Conservation (phyloP, 1,139 yeast species). For the Pichia sp. region DNA sequence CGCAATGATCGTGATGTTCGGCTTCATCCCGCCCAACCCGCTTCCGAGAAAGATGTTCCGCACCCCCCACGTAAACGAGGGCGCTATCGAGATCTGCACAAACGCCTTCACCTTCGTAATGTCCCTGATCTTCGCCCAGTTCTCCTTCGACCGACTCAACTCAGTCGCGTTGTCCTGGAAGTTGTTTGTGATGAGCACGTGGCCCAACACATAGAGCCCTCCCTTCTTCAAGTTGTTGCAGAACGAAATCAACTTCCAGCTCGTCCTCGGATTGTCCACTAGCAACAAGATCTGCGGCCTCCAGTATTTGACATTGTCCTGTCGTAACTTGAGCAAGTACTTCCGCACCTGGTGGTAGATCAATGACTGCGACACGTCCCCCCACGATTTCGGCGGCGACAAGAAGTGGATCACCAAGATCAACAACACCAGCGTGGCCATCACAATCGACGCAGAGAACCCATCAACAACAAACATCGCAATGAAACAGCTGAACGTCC, state of each 20-base stretch:
- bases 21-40: slow-evolving; percentile 96
- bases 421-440: slow-evolving; percentile 58
- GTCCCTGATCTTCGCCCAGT: slow-evolving; percentile 83
- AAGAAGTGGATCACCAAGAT: slow-evolving; percentile 79
- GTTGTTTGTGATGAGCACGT: slow-evolving; percentile 58
- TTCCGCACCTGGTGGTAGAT: slow-evolving; percentile 95
- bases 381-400: slow-evolving; percentile 95
- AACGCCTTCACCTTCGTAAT: slow-evolving; percentile 79
- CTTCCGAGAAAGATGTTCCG: slow-evolving; percentile 87
- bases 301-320: slow-evolving; percentile 96
- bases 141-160: slow-evolving; percentile 63
- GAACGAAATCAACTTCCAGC: slow-evolving; percentile 89
- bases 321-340: slow-evolving; percentile 71
- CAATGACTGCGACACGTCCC: slow-evolving; percentile 91
- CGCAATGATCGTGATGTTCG: slow-evolving; percentile 88
- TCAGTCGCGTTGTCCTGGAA: slow-evolving; percentile 63
- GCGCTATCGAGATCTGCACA: slow-evolving; percentile 87
- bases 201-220: slow-evolving; percentile 87
- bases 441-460: slow-evolving; percentile 71
- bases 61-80: slow-evolving; percentile 92
- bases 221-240: slow-evolving; percentile 95
- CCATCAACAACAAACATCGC: slow-evolving; percentile 98
- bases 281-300: slow-evolving; percentile 86
- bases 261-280: slow-evolving; percentile 85
- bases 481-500: slow-evolving; percentile 60